Evolutionary conservation across 495 filamentous ascomycete genomes (phyloP), one percentile per base, ranked within the genome.

Genomic region (Cryomyces minteri): DNA sequence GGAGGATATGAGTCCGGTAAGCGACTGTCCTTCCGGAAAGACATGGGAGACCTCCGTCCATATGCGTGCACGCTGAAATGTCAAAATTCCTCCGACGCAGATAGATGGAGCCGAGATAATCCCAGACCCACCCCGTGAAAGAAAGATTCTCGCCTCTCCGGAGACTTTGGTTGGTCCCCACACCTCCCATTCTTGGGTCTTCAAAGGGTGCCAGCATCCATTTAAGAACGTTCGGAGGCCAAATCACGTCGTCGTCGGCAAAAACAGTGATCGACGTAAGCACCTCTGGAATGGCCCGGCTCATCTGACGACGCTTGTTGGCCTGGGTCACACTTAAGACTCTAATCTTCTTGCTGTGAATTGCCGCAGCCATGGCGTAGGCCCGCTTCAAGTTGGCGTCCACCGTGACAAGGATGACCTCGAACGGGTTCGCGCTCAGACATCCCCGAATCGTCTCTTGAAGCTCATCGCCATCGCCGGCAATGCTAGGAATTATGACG

Each of bases 191-290:
- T 43, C 66, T 62, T 4, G 76, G 67, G 52, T 87, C 75, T 53
- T 90, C 83, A 49, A 93, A 88, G 0, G 85, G 82, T 0, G 85
- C 85, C 46, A 93, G 66, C 40, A 90, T 78, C 82, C 84, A 93
- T 12, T 76, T 74, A 31, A 88, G 70, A 37, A 88, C 71, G 4
- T 75, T 82, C 4, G 62, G 60, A 1, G 84, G 85, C 82, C 84
- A 88, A 50, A 74, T 78, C 43, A 93, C 85, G 58, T 93, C 85
- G 62, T 90, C 85, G 57, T 93, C 85, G 28, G 82, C 82, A 57
- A 93, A 80, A 42, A 93, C 63, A 9, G 79, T 88, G 51, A 90
- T 79, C 9, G 71, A 58, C 0, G 84, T 88, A 41, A 58, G 62
- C 31, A 90, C 81, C 49, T 81, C 72, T 18, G 83, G 82, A 41